Evolutionary conservation across 2,329 filamentous ascomycete genomes (phyloP), one percentile per base, ranked within the genome.

Genomic region (Aspergillus puulaauensis): DNA sequence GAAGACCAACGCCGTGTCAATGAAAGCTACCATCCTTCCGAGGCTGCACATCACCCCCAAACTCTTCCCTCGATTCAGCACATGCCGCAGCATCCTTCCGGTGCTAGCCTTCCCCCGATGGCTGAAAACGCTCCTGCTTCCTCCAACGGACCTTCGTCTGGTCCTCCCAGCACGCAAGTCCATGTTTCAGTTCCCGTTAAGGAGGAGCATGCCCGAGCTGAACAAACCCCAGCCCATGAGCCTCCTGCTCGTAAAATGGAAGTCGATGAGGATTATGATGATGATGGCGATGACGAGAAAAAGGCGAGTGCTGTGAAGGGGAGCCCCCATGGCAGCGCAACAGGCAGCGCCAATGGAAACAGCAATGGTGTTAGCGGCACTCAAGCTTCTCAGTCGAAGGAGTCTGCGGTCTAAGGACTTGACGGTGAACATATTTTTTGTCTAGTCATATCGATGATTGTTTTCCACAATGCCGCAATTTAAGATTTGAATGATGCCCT

Each of bases 231-330:
- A 19, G 74, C 81, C 17, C 87, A 87, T 57, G 93, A 98, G 77
- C 90, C 92, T 53, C 92, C 95, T 35, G 91, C 92, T 19, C 84
- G 95, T 21, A 96, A 96, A 75, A 96, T 99, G 86, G 93, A 98
- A 6, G 90, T 98, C 19, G 93, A 99, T 66, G 95, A 99, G 73
- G 90, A 98, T 72, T 98, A 99, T 68, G 93, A 98, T 72, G 93
- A 98, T 68, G 93, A 93, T 57, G 91, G 86, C 4, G 93, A 96
- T 64, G 93, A 97, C 59, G 89, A 95, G 41, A 86, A 86, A 73
- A 74, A 80, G 61, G 66, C 64, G n/a, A 64, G 57, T 54, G 66
- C 58, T 44, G 64, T 66, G 5, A 77, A 76, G 62, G 67, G 70
- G 14, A 75, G 73, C 56, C 73, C 73, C 19, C 66, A 70, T 43